phyloP scores from a whole-genome alignment of 1,139 yeast genomes.

The Chernovozyma aurita region DNA sequence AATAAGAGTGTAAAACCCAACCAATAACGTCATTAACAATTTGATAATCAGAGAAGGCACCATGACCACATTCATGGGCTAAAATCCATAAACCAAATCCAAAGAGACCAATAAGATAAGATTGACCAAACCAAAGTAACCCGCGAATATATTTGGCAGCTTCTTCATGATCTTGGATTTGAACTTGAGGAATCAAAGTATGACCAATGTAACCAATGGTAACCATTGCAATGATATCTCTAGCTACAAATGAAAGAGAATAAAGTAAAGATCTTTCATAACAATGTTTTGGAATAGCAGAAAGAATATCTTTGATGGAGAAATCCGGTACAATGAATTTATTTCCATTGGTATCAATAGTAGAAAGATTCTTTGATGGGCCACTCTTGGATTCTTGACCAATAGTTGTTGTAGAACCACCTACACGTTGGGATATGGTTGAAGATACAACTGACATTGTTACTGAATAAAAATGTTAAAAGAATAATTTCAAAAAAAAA shows the following conservation, averaged over 20 bases:
- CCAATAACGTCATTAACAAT: constrained; percentile 72
- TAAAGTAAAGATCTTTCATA: constrained; percentile 58
- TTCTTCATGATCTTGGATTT: constrained; percentile 18
- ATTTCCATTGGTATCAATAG: constrained; percentile 58
- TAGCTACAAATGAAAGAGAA: constrained; percentile 58
- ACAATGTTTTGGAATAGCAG: constrained; percentile 72
- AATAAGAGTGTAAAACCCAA: constrained; percentile 75
- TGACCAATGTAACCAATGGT: constrained; percentile 51
- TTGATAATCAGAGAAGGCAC: constrained; percentile 72
- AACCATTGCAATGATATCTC: constrained; percentile 56
- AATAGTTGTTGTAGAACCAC: constrained; percentile 1
- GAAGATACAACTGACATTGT: neutral
- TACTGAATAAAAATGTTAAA: too few relatives aligned
- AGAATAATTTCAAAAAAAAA: too few relatives aligned
- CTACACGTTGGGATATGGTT: neutral
- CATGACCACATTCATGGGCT: constrained; percentile 91
- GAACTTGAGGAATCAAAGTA: constrained; percentile 40
- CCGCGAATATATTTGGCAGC: constrained; percentile 25
- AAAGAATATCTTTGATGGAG: constrained; percentile 67
- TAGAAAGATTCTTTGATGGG: constrained; percentile 26
- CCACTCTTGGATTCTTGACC: constrained; percentile 5
- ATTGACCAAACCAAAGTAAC: constrained; percentile 35
- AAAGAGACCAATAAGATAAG: constrained; percentile 55
- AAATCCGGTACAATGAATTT: constrained; percentile 69
- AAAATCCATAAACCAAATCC: constrained; percentile 82